Conservation (phyloP, 495 filamentous ascomycete genomes). For the Aspergillus steynii region DNA sequence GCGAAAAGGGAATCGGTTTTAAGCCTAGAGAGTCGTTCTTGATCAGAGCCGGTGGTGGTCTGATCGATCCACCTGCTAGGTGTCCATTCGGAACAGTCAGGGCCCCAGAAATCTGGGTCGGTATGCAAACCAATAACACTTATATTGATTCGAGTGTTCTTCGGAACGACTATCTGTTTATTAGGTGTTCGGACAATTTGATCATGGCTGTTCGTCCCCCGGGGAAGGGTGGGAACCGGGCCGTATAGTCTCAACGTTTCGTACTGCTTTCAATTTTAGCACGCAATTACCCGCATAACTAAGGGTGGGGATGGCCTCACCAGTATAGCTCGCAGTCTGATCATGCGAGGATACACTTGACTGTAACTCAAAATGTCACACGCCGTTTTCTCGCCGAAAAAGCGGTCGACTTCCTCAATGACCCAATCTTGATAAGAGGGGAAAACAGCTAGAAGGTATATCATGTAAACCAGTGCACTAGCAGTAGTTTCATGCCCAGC, state of each 20-base stretch:
- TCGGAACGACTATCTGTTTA: neutral
- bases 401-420: neutral
- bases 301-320: neutral
- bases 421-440: slow-evolving; percentile 15
- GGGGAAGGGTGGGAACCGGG: slow-evolving; percentile 8
- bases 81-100: slow-evolving; percentile 8
- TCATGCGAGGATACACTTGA: neutral
- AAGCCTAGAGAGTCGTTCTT: neutral
- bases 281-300: neutral
- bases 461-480: slow-evolving; percentile 9
- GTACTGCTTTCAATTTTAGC: slow-evolving; percentile 7
- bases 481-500: slow-evolving; percentile 20
- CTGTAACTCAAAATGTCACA: neutral
- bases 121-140: slow-evolving; percentile 10
- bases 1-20: neutral
- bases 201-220: neutral
- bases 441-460: slow-evolving; percentile 12
- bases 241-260: slow-evolving; percentile 17
- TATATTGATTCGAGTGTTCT: slow-evolving; percentile 3
- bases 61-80: slow-evolving; percentile 10
- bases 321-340: slow-evolving; percentile 7
- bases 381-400: neutral
- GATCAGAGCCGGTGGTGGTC: neutral
- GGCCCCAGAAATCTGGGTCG: slow-evolving; percentile 6
- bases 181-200: neutral